Conservation (phyloP, 73 alveolate species). For the Tetrahymena elliotti region DNA sequence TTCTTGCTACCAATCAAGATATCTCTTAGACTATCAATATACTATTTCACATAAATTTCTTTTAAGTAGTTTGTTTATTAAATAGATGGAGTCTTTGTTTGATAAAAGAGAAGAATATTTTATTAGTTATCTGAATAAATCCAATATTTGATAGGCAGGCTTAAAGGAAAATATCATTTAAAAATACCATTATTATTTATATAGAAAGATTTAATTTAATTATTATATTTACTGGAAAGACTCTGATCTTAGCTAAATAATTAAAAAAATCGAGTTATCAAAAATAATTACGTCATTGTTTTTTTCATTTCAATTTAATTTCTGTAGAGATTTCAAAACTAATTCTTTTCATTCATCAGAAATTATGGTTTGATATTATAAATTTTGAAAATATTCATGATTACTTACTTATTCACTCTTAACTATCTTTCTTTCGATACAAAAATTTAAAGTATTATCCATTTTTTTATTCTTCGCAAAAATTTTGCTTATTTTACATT, state of each 20-base stretch:
- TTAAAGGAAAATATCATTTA: not conserved
- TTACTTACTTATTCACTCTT: not conserved
- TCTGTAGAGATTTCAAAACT: not conserved
- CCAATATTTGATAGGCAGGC: not conserved
- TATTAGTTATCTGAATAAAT: not conserved
- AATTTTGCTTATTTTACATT: not conserved
- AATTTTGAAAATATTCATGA: not conserved
- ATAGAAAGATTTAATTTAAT: too few relatives aligned
- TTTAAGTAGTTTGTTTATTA: not conserved
- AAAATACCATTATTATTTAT: not conserved
- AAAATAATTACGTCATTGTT: not conserved
- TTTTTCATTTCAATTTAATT: too few relatives aligned
- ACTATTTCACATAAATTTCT: not conserved
- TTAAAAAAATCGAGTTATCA: not conserved
- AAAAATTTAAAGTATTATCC: not conserved
- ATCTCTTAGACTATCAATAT: not conserved
- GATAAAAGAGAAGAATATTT: not conserved
- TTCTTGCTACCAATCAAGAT: not conserved
- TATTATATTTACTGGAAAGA: not conserved
- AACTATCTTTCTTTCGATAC: not conserved
- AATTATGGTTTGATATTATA: too few relatives aligned
- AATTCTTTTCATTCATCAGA: not conserved
- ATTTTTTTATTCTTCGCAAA: not conserved
- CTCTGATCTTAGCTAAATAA: not conserved
- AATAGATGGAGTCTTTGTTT: not conserved